These are phyloP conservation scores for Thinopyrum obtusiflorum DNA, from an alignment of 202 grass and related monocot species.

Conservation along the genomic window DNA sequence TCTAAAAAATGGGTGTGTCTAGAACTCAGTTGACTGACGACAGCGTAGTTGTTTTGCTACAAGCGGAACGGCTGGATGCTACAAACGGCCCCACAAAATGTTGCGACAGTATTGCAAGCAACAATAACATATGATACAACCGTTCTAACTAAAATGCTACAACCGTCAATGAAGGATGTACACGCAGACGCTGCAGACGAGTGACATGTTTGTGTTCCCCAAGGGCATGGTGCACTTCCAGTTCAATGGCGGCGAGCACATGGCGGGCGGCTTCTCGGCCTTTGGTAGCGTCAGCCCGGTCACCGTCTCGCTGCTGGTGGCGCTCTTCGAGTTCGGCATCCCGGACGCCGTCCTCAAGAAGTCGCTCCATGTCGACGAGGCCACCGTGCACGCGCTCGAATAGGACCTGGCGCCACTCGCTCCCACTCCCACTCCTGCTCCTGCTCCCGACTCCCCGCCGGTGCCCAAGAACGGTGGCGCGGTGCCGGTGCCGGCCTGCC, in stretches of 20 bases:
- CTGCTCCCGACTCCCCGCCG: not conserved
- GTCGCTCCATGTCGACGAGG: slow-evolving; percentile 28
- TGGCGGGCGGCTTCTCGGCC: slow-evolving; percentile 14
- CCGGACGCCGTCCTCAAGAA: slow-evolving; percentile 11
- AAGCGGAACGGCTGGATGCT: no score
- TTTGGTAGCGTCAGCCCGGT: slow-evolving; percentile 42
- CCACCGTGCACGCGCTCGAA: slow-evolving; percentile 26
- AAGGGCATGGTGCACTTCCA: slow-evolving; percentile 52
- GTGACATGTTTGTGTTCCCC: slow-evolving; percentile 54
- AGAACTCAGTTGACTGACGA: no score
- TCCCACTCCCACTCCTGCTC: not conserved
- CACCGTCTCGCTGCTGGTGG: slow-evolving; percentile 1
- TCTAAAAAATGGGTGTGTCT: no score
- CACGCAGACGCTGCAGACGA: no score
- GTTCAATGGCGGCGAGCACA: not conserved
- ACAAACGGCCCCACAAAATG: no score
- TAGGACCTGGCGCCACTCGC: not conserved
- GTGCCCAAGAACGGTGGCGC: not conserved
- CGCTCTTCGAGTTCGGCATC: slow-evolving; percentile 28
- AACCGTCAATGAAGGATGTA: no score
- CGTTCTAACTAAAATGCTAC: no score
- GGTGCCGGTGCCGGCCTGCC: not conserved
- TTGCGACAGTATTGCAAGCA: no score
- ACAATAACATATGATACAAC: no score
- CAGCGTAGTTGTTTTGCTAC: no score